Evolutionary conservation across 768 basidiomycete species (phyloP), one percentile per base, ranked within the genome.

Genomic region (Goffeauzyma gilvescens): DNA sequence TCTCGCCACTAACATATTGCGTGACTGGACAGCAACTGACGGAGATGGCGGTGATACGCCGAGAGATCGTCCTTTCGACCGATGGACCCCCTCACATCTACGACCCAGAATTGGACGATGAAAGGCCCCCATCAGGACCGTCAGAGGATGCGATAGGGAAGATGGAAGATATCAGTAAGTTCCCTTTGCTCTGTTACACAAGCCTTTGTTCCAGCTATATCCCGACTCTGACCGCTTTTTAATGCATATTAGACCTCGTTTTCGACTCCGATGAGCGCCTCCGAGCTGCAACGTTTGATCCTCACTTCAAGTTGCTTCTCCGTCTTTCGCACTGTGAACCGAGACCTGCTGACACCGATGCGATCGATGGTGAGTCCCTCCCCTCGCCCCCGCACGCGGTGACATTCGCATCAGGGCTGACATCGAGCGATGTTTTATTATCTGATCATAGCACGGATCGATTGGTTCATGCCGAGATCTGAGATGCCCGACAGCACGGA

Each of bases 251-350:
- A 89, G 86, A 73, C 41, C 77, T 89, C 21, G 79, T 78, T 13
- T 83, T 79, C 48, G 65, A 76, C 32, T 74, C 65, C 41, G 78
- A 93, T 40, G 75, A 82, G 44, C 73, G 78, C 42, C 81, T 78
- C 12, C 67, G 75, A 17, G 83, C 80, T 0, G 79, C 78, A 2
- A 79, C 78, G 22, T 79, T 74, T 55, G 76, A 93, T 54, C 68
- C 75, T 9, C 71, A 78, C 43, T 67, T 95, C 48, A 87, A 86
- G 59, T 72, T 96, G 21, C 63, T 96, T 48, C 79, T 93, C n/a
- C n/a, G n/a, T n/a, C n/a, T n/a, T n/a, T n/a, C n/a, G n/a, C n/a
- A n/a, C n/a, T n/a, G n/a, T n/a, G n/a, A n/a, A n/a, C n/a, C n/a
- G n/a, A n/a, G n/a, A n/a, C n/a, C n/a, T n/a, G n/a, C n/a, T n/a